Evolutionary conservation across 371 early-diverging fungal genomes (phyloP).

Genomic region (Mucor plumbeus): DNA sequence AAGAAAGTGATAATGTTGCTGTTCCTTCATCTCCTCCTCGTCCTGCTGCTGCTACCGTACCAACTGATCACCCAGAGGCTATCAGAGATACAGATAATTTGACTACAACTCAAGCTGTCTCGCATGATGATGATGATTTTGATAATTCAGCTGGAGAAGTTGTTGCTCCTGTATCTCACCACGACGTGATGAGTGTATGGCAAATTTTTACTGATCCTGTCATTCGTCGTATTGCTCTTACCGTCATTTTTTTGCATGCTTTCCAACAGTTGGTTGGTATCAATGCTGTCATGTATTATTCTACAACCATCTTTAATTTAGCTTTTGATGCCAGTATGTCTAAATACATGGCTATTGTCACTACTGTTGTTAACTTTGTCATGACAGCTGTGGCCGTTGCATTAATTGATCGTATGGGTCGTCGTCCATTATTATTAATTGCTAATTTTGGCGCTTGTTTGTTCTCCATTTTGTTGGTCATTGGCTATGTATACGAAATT

Average conservation of each 20-base stretch:
- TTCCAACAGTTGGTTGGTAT: slow-evolving; percentile 87
- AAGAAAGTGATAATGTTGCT: not conserved
- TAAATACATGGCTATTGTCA: slow-evolving; percentile 63
- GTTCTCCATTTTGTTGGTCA: slow-evolving; percentile 60
- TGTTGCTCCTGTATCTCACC: not conserved
- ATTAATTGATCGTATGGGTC: slow-evolving; percentile 77
- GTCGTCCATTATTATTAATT: slow-evolving; percentile 71
- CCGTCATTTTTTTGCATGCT: slow-evolving; percentile 50
- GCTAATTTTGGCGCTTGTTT: slow-evolving; percentile 64
- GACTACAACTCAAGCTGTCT: not conserved
- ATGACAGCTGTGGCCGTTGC: slow-evolving; percentile 55
- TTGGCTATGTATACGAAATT: slow-evolving; percentile 54
- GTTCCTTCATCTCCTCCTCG: slow-evolving; percentile 4
- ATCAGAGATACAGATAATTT: not conserved
- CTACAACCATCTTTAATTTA: slow-evolving; percentile 68
- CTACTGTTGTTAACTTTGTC: slow-evolving; percentile 69
- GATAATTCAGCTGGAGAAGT: not conserved
- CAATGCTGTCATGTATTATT: slow-evolving; percentile 85
- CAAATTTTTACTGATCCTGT: slow-evolving; percentile 52
- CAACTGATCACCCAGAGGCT: not conserved
- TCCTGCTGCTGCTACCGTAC: slow-evolving; percentile 4
- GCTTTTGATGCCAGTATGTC: slow-evolving; percentile 49
- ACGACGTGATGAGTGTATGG: slow-evolving; percentile 29
- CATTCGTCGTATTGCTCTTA: slow-evolving; percentile 62
- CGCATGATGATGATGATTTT: slow-evolving; percentile 2